These are phyloP conservation scores for Chaetomiaceae sp. DNA, from an alignment of 2,329 filamentous ascomycete genomes.

Conservation along the genomic window DNA sequence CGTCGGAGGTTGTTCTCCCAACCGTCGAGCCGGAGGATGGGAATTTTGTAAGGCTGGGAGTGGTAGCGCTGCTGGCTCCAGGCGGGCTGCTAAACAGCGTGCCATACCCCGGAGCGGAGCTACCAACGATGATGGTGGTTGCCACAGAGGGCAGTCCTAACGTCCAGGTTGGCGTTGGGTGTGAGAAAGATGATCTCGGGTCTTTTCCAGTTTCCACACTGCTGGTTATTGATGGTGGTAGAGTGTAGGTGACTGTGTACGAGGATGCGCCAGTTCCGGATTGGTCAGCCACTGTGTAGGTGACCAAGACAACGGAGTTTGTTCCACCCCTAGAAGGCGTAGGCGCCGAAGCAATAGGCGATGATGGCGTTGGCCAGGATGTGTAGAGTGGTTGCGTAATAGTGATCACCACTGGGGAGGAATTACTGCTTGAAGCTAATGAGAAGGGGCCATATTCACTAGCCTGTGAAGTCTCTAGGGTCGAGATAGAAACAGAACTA, in stretches of 20 bases:
- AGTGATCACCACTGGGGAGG: background rate
- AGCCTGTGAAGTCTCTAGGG: background rate
- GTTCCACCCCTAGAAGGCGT: background rate
- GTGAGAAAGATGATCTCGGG: background rate
- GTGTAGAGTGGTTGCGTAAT: constrained; percentile 2
- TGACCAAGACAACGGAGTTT: constrained; percentile 16
- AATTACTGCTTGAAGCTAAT: background rate
- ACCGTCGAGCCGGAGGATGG: too few species aligned
- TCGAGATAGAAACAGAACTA: background rate
- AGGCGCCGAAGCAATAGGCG: background rate
- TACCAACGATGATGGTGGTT: too few species aligned
- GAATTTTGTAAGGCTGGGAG: too few species aligned
- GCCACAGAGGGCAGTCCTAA: too few species aligned
- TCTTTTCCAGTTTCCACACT: background rate
- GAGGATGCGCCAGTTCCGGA: constrained; percentile 12
- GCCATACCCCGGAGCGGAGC: too few species aligned
- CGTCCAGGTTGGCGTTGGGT: background rate
- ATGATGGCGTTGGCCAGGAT: background rate
- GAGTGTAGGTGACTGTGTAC: constrained; percentile 24
- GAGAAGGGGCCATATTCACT: background rate
- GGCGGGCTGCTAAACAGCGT: too few species aligned
- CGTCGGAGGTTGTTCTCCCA: too few species aligned
- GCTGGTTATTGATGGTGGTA: constrained; percentile 1
- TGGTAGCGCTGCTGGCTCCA: too few species aligned
- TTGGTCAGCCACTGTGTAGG: constrained; percentile 19